Evolutionary conservation across 2,329 filamentous ascomycete genomes (phyloP), one percentile per base, ranked within the genome.

Genomic region (Thielaviopsis punctulata): DNA sequence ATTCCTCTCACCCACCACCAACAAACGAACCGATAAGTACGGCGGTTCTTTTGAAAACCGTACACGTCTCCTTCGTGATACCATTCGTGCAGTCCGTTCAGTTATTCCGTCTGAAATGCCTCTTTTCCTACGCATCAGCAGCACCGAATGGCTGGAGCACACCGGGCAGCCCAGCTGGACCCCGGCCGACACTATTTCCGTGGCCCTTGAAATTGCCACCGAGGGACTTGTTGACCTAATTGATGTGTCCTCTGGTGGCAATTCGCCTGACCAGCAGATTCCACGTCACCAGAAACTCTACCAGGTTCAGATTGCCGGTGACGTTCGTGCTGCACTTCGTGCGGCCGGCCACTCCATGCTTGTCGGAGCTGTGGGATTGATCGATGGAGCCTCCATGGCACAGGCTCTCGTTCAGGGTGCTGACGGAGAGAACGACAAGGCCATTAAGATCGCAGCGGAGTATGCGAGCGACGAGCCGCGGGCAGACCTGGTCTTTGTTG

Each of bases 171-270:
- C 68, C 6, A 72, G 68, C 22, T 94, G 86, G 86, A 80, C 77
- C 4, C 59, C 82, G n/a, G 74, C 81, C 44, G 75, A 88, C 58
- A 63, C 58, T 51, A 64, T 64, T 52, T 58, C 56, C 19, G 59
- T 66, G n/a, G 84, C 86, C 13, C 73, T 76, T 62, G 68, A 82
- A 9, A 74, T 95, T 1, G 83, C 85, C 0, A 76, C 74, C 0
- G 70, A 73, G 12, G 89, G 89, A 25, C 30, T 33, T 24, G 75
- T 95, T 44, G 89, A 95, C 63, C 69, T 94, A 15, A 72, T 95
- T 25, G 89, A 95, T 63, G 78, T 94, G 53, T 87, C 81, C 59
- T 81, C 80, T 1, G 86, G 80, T 30, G 89, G 85, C 39, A 84
- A 85, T 62, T 75, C 79, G 62, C 65, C 70, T 33, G 63, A 66